A percentile compares a stretch with the other conserved stretches of the same genome.
Evolutionary conservation across 2,329 filamentous ascomycete species (phyloP).

Genomic region (Colletotrichum phormii): DNA sequence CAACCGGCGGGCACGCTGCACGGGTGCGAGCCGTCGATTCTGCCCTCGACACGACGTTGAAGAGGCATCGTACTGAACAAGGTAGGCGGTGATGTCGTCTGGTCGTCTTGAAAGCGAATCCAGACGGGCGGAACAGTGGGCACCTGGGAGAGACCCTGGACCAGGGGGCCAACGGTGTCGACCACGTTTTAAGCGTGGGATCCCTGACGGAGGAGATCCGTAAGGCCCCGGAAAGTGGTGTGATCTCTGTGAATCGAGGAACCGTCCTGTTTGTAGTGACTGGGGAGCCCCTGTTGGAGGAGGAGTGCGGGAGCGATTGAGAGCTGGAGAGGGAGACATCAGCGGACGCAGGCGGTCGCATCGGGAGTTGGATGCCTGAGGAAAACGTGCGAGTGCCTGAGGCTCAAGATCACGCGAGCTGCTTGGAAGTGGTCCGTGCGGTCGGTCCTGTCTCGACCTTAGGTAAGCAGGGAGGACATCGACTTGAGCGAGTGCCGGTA

Average conservation of each 20-base stretch:
- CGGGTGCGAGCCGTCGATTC: neutral
- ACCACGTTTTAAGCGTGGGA: constrained; percentile 10
- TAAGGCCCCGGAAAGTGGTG: constrained; percentile 33
- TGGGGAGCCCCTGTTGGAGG: constrained; percentile 9
- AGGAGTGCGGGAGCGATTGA: neutral
- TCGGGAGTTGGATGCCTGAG: neutral
- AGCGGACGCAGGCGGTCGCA: neutral
- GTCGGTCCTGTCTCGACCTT: neutral
- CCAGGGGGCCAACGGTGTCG: neutral
- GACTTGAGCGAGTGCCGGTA: neutral
- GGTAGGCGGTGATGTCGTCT: neutral
- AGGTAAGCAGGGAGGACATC: neutral
- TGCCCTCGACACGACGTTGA: neutral
- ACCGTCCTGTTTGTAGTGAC: neutral
- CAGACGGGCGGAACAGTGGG: neutral
- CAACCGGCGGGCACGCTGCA: neutral
- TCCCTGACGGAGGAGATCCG: constrained; percentile 12
- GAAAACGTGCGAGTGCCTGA: neutral
- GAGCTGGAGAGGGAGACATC: neutral
- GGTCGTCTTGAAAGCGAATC: neutral
- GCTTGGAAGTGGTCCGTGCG: too few species aligned
- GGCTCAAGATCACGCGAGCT: neutral
- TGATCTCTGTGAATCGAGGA: constrained; percentile 26
- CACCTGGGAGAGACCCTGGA: neutral
- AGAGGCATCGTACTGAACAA: neutral